Base-by-base conservation (phyloP, 2,329 filamentous ascomycete genomes). In the Penicillium griseofulvum region DNA sequence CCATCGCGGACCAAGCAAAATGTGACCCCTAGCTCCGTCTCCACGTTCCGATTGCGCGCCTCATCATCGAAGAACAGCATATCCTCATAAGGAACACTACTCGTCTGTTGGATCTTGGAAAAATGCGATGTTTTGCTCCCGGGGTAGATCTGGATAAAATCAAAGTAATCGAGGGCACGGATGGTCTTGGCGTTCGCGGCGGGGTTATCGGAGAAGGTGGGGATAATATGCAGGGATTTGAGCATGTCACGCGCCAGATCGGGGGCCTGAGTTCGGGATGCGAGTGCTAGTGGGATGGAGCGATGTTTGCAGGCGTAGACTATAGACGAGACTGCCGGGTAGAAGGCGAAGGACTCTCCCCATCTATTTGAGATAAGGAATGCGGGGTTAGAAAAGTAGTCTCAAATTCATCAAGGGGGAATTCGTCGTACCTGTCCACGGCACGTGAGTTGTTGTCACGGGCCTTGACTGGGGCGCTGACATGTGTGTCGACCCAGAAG, bases 61-160 rank as follows among this genome's bases (percentile, higher is more conserved):
- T 97, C 93, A 65, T 97, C 93, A 65, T 97, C 93, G 63, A 97
- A 97, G 73, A 97, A 97, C 33, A 97, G 72, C 87, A 97, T 96
- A 45, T 97, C 90, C 60, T 88, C 83, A 67, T 85, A 96, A 6
- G 78, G 76, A 3, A 97, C 73, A 1, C 85, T 86, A 14, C 88
- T 91, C 53, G 84, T 81, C 70, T 87, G 83, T 10, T 88, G 83
- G 63, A 97, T 78, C 5, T 83, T 79, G 66, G 87, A 81, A 66
- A 97, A 95, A 74, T 97, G 93, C 59, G 84, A 83, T n/a, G 88
- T 87, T 81, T 97, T 97, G 69, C 80, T 87, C 1, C 86, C 85
- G 0, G 92, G 91, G 65, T 83, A 87, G 48, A 87, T 86, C 65
- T 87, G 82, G 33, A 83, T 59, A 59, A 81, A 76, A 52, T 83